Base-by-base conservation (phyloP, 208 protist species). In the Tritrichomonas musculus region DNA sequence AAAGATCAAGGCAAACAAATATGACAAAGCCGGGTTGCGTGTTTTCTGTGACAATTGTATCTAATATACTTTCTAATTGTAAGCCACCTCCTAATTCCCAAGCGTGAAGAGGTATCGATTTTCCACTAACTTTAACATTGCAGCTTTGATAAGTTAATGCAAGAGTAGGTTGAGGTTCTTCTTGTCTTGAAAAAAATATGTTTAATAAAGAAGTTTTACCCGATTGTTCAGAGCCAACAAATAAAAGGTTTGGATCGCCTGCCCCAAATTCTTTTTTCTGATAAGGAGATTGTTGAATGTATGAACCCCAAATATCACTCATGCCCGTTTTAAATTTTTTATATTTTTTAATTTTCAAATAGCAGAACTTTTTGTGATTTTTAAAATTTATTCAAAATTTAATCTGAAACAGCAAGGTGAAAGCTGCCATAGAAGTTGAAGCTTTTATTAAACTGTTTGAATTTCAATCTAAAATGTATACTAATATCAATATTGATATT, bases 91-190 rank as follows among this genome's bases (percentile, higher is more conserved):
- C 73, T n/a, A 84, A 11, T 20, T 84, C 73, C 73, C 73, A 84
- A 49, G 36, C 20, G 22, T 84, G 73, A 53, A 84, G 73, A 53
- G 36, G 14, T 49, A 39, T 49, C 36, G 27, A 4, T 2, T 53
- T 9, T 9, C 73, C 73, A 53, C 3, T 33, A 4, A 84, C 73
- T 53, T 84, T 84, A 2, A 84, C n/a, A n/a, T 22, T 53, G 44
- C 73, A 84, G 44, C 73, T 47, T 53, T 84, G 73, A 25, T 84
- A 84, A 33, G 73, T 13, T 53, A 84, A n/a, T n/a, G 73, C 73
- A 33, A 84, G 73, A n/a, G 73, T 84, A 53, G 73, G 73, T 25
- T 53, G 20, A 33, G 73, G 27, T 1, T 27, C 36, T 39, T 84
- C 73, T 53, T 20, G 4, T 49, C 44, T 49, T 25, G 8, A 17